Percentiles rank a stretch among this genome's conserved stretches.
phyloP scores from a whole-genome alignment of 306 rosid species.

The Lathyrus tuberosus region DNA sequence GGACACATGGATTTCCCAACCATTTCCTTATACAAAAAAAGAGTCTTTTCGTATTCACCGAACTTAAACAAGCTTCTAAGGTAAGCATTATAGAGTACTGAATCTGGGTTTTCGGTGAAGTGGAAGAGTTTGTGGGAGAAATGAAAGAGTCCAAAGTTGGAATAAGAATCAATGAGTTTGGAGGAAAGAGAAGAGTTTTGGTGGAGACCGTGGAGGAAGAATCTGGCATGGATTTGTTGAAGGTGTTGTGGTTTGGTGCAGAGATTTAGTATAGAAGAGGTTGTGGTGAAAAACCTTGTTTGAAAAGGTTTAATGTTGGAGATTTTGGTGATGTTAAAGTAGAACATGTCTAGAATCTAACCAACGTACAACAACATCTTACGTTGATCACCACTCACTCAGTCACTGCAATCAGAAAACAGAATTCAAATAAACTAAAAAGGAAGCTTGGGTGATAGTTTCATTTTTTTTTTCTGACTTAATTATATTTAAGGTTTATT shows the following conservation, averaged over 20 bases:
- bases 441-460: too few species aligned
- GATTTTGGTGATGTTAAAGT: not conserved
- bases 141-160: slow-evolving; percentile 54
- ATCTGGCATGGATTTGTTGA: slow-evolving; percentile 68
- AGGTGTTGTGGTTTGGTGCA: slow-evolving; percentile 65
- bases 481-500: too few species aligned
- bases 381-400: not conserved
- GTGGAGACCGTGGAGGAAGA: slow-evolving; percentile 71
- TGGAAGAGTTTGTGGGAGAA: slow-evolving; percentile 52
- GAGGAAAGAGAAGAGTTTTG: slow-evolving; percentile 64
- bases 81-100: slow-evolving; percentile 45
- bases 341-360: not conserved
- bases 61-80: slow-evolving; percentile 47
- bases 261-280: slow-evolving; percentile 54
- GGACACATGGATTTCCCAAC: slow-evolving; percentile 49
- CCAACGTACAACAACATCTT: not conserved
- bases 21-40: slow-evolving; percentile 59
- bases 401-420: too few species aligned
- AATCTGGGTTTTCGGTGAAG: slow-evolving; percentile 49
- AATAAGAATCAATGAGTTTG: slow-evolving; percentile 60
- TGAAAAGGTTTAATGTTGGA: slow-evolving; percentile 41
- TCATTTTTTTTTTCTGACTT: too few species aligned
- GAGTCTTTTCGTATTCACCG: slow-evolving; percentile 50
- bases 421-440: too few species aligned
- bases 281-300: slow-evolving; percentile 48